These are phyloP conservation scores for Hypoxylon cercidicola DNA, from an alignment of 495 filamentous ascomycete species.

Conservation along the genomic window DNA sequence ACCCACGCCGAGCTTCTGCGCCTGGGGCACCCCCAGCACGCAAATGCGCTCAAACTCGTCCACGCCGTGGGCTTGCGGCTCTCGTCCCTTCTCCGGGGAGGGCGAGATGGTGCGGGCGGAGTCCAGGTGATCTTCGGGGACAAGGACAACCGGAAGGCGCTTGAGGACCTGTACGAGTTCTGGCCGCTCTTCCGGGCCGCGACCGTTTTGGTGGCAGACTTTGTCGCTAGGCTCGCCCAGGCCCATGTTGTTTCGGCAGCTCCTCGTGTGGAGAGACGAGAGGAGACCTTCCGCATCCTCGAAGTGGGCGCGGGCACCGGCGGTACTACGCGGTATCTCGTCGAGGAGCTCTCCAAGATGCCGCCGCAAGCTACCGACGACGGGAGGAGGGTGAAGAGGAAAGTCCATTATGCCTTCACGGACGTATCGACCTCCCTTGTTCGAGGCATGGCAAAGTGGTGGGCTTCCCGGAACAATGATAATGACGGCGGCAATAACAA, in stretches of 20 bases:
- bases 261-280: not conserved
- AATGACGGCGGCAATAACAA: conserved; percentile 27
- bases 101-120: conserved; percentile 27
- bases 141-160: conserved; percentile 35
- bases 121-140: conserved; percentile 48
- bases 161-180: conserved; percentile 45
- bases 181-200: conserved; percentile 42
- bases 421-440: conserved; percentile 53
- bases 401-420: conserved; percentile 52
- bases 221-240: conserved; percentile 25
- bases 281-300: conserved; percentile 39
- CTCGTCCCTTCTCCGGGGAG: conserved; percentile 45
- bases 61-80: conserved; percentile 41
- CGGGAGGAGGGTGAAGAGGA: conserved; percentile 19
- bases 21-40: conserved; percentile 35
- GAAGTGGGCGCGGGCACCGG: conserved; percentile 51
- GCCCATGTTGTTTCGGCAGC: not conserved
- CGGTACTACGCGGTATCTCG: no score
- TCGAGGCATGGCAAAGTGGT: conserved; percentile 47
- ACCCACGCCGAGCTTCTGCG: not conserved
- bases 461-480: no score
- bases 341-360: conserved; percentile 10
- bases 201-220: conserved; percentile 38
- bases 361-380: no score
- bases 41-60: conserved; percentile 43